Base-by-base conservation (phyloP, 345 rosid genomes). In the Salix dunnii region DNA sequence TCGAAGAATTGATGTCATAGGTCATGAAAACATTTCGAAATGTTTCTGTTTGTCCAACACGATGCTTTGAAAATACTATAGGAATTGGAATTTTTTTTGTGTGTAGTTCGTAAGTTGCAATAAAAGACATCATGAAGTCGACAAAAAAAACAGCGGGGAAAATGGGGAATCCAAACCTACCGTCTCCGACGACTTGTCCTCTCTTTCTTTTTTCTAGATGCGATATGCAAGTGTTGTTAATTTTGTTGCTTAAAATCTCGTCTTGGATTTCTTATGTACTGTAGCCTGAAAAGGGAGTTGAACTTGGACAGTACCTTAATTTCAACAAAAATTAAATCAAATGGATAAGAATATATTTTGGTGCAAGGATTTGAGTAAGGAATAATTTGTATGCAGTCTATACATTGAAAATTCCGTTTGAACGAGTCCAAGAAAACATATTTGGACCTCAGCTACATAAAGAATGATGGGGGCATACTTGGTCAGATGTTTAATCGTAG, bases 81-180 rank as follows among this genome's bases (percentile, higher is more conserved):
- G 35, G 48, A 7, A 61, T 28, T 7, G 62, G 4, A 35, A 13
- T 43, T 0, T 6, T 38, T 76, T 40, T 60, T 10, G 10, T 36
- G 13, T 85, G 86, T 80, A 67, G 82, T 77, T 82, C 84, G 81
- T 82, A 81, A 68, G 80, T 16, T 17, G 66, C 51, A 79, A 70
- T 80, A 83, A 77, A 83, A 61, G 86, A 81, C 87, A 76, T 18
- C 9, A 67, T 38, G 12, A 78, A 75, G 72, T 82, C 48, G 86
- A 84, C 89, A n/a, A n/a, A 80, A 84, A 83, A 70, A 58, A 77
- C 84, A 78, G 83, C 85, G 35, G 75, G 67, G 73, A 78, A 83
- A 76, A 31, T 30, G n/a, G 79, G 77, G 81, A 72, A 53, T 78
- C 75, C 84, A 30, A 68, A 76, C 84, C 88, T 64, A 85, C 85